Evolutionary conservation across 2,329 filamentous ascomycete species (phyloP).

Genomic region (Pseudocercospora vitis): DNA sequence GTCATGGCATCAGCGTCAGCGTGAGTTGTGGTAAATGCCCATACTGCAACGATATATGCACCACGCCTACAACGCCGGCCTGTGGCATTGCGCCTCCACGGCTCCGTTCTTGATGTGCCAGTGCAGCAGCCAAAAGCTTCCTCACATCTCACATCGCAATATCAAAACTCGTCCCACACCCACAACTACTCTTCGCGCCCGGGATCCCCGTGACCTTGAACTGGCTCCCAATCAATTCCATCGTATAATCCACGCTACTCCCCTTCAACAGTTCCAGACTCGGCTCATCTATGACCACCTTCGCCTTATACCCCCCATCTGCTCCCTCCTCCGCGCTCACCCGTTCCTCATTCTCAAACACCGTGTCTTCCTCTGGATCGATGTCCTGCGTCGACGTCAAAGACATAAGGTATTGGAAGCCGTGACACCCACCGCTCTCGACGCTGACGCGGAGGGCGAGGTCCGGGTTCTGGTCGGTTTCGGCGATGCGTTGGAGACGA

Average conservation of each 20-base stretch:
- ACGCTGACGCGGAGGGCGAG: constrained; percentile 89
- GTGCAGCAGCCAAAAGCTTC: background rate
- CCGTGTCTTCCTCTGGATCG: constrained; percentile 75
- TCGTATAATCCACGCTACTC: constrained; percentile 94
- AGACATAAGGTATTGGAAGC: constrained; percentile 96
- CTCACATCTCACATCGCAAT: constrained; percentile 56
- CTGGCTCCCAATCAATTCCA: constrained; percentile 90
- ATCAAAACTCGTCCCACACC: constrained; percentile 96
- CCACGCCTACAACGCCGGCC: too few relatives aligned
- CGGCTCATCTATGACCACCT: constrained; percentile 82
- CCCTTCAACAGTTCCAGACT: constrained; percentile 87
- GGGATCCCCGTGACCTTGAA: constrained; percentile 98
- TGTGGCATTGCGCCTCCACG: too few relatives aligned
- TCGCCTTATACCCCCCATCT: constrained; percentile 59
- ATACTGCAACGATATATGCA: too few relatives aligned
- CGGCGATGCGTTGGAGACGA: constrained; percentile 67
- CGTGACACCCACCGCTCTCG: constrained; percentile 92
- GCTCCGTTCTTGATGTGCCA: too few relatives aligned
- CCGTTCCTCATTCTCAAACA: constrained; percentile 68
- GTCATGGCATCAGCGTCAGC: too few relatives aligned
- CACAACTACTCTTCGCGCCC: constrained; percentile 86
- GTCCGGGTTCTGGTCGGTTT: constrained; percentile 63
- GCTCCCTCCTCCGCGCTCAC: constrained; percentile 19
- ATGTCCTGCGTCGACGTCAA: constrained; percentile 63
- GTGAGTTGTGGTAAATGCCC: too few relatives aligned